phyloP scores from a whole-genome alignment of 2,329 filamentous ascomycete species.

The Ascomycota sp. region DNA sequence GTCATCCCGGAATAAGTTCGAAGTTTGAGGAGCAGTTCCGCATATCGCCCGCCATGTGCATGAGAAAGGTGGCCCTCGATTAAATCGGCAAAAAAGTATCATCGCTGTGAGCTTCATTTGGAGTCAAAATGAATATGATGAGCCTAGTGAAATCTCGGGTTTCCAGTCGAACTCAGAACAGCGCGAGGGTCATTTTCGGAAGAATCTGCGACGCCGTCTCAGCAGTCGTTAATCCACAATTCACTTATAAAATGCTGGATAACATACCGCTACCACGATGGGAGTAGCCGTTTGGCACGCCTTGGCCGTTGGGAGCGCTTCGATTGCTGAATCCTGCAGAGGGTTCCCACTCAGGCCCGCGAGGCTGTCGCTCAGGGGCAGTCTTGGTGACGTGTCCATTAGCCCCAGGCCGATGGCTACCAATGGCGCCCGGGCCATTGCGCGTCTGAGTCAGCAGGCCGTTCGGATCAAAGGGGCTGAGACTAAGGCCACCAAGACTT shows the following conservation, averaged over 20 bases:
- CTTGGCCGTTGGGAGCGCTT: conserved; percentile 37
- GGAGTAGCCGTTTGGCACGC: conserved; percentile 41
- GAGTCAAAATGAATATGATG: not conserved
- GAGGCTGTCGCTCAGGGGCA: conserved; percentile 41
- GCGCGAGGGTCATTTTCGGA: conserved; percentile 21
- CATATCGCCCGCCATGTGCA: no score
- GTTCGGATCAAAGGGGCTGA: conserved; percentile 29
- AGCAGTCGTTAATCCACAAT: conserved; percentile 3
- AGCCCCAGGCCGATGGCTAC: conserved; percentile 39
- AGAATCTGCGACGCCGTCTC: conserved; percentile 13
- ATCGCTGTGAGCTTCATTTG: not conserved
- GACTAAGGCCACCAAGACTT: conserved; percentile 27
- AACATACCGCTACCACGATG: conserved; percentile 39
- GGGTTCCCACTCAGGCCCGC: conserved; percentile 41
- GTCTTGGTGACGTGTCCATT: conserved; percentile 22
- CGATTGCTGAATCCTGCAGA: conserved; percentile 31
- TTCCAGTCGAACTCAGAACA: conserved; percentile 13
- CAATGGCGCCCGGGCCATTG: conserved; percentile 39
- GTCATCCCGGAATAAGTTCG: no score
- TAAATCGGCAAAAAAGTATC: not conserved
- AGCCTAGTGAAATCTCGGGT: conserved; percentile 15
- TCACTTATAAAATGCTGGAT: not conserved
- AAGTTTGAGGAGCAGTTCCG: no score
- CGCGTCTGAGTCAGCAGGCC: conserved; percentile 16
- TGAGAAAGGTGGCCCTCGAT: not conserved